Percentiles rank a stretch among this genome's conserved stretches.
These are phyloP conservation scores for Pyrenophora tritici-repentis DNA, from an alignment of 2,329 filamentous ascomycete genomes.

Conservation along the genomic window DNA sequence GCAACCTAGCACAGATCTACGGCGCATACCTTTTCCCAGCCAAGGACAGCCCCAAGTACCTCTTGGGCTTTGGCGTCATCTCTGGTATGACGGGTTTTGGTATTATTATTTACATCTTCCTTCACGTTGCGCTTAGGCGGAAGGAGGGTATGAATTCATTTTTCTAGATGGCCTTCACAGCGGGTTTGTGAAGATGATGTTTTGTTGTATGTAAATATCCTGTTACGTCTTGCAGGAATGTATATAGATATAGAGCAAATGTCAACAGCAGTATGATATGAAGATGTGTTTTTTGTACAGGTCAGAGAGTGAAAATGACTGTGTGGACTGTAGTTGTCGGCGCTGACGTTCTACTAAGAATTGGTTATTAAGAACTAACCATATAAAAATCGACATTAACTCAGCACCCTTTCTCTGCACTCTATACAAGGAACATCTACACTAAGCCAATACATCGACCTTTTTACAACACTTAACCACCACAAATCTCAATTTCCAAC, in stretches of 20 bases:
- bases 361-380: no score
- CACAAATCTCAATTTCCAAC: background rate
- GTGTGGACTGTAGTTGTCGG: no score
- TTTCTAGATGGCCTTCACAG: background rate
- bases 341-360: no score
- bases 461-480: no score
- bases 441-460: no score
- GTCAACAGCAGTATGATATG: no score
- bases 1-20: conserved; percentile 62
- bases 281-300: no score
- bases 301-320: no score
- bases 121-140: conserved; percentile 36
- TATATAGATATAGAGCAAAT: no score
- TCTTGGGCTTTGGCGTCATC: conserved; percentile 36
- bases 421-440: background rate
- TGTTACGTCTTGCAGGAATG: background rate
- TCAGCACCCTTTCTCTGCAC: background rate
- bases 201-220: background rate
- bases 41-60: conserved; percentile 53
- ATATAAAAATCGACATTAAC: background rate
- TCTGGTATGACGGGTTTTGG: conserved; percentile 41
- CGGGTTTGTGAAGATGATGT: background rate
- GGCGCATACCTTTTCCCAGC: conserved; percentile 59
- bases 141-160: conserved; percentile 25
- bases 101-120: conserved; percentile 32